Evolutionary conservation across 371 early-diverging fungal genomes (phyloP).

Genomic region (Mucor saturninus): DNA sequence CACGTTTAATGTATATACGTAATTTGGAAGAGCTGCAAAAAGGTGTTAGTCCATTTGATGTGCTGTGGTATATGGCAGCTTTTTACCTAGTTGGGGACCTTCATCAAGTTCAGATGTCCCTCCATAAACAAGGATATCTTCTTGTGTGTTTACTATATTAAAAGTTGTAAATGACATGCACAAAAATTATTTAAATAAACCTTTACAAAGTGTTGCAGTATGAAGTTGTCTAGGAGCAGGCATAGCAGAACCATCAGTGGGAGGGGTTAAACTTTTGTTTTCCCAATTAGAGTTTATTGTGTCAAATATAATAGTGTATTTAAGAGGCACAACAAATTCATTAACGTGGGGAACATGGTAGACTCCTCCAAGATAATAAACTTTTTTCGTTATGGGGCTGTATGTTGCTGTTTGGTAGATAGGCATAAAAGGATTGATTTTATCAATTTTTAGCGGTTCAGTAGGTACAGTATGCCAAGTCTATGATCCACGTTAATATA

Average conservation of each 20-base stretch:
- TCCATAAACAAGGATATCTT: not conserved
- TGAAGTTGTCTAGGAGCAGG: not conserved
- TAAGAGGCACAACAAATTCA: not conserved
- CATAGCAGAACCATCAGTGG: not conserved
- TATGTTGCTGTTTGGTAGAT: not conserved
- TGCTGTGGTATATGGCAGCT: not conserved
- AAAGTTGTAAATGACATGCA: not conserved
- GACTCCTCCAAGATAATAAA: not conserved
- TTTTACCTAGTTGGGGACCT: not conserved
- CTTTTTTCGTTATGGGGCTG: not conserved
- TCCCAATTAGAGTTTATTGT: not conserved
- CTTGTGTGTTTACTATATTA: not conserved
- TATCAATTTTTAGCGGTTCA: not conserved
- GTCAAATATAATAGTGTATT: not conserved
- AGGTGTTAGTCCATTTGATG: not conserved
- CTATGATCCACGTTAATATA: not conserved
- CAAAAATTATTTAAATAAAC: not conserved
- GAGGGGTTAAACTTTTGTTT: not conserved
- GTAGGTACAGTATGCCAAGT: not conserved
- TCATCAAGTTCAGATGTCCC: not conserved
- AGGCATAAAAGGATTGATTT: not conserved
- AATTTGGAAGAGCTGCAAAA: not conserved
- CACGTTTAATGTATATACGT: not conserved
- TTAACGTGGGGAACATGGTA: too few relatives aligned
- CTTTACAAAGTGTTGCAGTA: not conserved